A percentile compares a stretch with the other conserved stretches of the same genome.
These are phyloP conservation scores for Periconia sp. DNA, from an alignment of 2,329 filamentous ascomycete species.

Conservation along the genomic window DNA sequence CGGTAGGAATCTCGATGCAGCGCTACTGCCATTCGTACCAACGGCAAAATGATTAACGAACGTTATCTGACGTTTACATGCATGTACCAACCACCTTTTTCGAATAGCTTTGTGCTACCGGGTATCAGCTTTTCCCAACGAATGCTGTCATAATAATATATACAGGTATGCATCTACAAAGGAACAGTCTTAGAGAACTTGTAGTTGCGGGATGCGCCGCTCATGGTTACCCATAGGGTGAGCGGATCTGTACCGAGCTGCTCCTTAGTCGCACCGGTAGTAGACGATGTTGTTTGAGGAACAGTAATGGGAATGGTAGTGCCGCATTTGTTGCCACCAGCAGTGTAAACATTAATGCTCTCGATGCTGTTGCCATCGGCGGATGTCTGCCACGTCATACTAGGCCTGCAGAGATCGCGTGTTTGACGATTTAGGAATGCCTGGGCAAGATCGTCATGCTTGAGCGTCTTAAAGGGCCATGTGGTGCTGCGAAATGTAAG, in stretches of 20 bases:
- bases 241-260: slow-evolving; percentile 57
- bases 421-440: slow-evolving; percentile 60
- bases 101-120: too few species aligned
- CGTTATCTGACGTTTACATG: too few species aligned
- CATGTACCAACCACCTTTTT: too few species aligned
- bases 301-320: slow-evolving; percentile 63
- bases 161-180: slow-evolving; percentile 27
- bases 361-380: slow-evolving; percentile 54
- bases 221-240: slow-evolving; percentile 49
- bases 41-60: too few species aligned
- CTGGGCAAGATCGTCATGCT: slow-evolving; percentile 61
- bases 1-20: too few species aligned
- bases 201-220: slow-evolving; percentile 42
- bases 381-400: slow-evolving; percentile 54
- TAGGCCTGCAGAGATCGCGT: slow-evolving; percentile 60
- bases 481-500: slow-evolving; percentile 31
- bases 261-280: slow-evolving; percentile 55
- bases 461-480: slow-evolving; percentile 63
- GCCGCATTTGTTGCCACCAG: slow-evolving; percentile 58
- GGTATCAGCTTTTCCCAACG: too few species aligned
- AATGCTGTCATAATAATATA: not conserved
- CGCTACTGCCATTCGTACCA: too few species aligned
- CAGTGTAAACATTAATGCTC: slow-evolving; percentile 55
- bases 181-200: slow-evolving; percentile 34
- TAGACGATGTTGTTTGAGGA: slow-evolving; percentile 52